Base-by-base conservation (phyloP, 177 flowering plant species). In the Vitis hybrid region DNA sequence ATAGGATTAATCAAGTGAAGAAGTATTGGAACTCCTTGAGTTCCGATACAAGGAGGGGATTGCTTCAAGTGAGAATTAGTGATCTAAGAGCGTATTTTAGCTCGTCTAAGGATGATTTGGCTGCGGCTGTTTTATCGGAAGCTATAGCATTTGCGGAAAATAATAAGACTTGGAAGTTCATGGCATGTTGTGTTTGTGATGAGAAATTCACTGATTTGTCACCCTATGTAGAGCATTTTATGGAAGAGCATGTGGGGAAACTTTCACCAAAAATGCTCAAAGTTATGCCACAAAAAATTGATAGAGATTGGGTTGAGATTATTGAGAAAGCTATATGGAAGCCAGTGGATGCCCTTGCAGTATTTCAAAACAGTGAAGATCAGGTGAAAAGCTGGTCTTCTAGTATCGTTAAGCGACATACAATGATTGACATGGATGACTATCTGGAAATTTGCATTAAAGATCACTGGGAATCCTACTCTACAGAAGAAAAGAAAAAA, bases 201-300 rank as follows among this genome's bases (percentile, higher is more conserved):
- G 90, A 84, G 77, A 90, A 85, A 60, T 94, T 91, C 81, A 49
- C 74, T 1, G 92, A 92, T 71, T 39, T 80, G 5, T 88, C 89
- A 49, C 64, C 82, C 16, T 89, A 86, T 64, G 79, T 84, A 81
- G 89, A 87, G 39, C 99, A 96, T 81, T 84, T 89, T 52, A 79
- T 87, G 72, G 86, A 84, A 67, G 97, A 90, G 75, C 99, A 96
- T 65, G 84, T 89, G 88, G 88, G 89, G n/a, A 84, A 74, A 70
- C 85, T 87, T 52, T 64, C 85, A 59, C 89, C 91, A 1, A 90
- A 90, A 59, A 69, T 90, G 83, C 91, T 88, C 80, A 60, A 79
- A 0, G 71, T 86, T 55, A 75, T 94, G 76, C 98, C 98, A 26
- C 86, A 81, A 70, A 79, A 72, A 77, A 76, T 90, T 75, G 89